Base-by-base conservation (phyloP, 345 rosid genomes). In the Turritis glabra region DNA sequence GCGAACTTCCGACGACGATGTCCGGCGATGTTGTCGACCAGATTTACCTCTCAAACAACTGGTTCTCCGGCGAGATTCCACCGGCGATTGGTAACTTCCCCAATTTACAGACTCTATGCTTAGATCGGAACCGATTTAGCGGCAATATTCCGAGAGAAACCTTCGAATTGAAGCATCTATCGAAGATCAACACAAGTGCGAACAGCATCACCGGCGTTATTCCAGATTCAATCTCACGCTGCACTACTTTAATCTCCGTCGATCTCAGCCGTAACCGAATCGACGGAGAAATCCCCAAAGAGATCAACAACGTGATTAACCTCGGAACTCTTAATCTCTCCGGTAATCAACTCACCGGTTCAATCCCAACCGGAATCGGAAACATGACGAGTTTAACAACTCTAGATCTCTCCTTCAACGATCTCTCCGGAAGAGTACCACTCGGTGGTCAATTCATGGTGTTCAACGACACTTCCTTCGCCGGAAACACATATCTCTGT, bases 371-470 rank as follows among this genome's bases (percentile, higher is more conserved):
- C 22, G 96, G 88, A 60, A 86, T 94, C 25, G 77, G 85, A 9
- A 69, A 38, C 78, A 94, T 91, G 95, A 81, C 79, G 2, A 88
- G 97, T 17, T 91, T 94, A 52, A 88, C 96, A 2, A 82, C 82
- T 15, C 93, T 94, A 3, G 96, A 94, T 71, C 84, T 94, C 74
- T 85, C 97, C 10, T 72, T 72, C 78, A 91, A 94, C 75, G 82
- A 89, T 46, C 82, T 94, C 60, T 15, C 72, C 0, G 96, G 98
- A 2, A 76, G 69, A 65, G 68, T 94, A 32, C 98, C 98, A 3
- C 25, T 46, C 0, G 97, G 84, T 0, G 98, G 97, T 8, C 96
- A 94, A 72, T 91, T 89, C 54, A 50, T 82, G 9, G 97, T 82
- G 51, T 94, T 94, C 81, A 85, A 86, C 60, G 90, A 79, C 38